Conservation (phyloP, 1,284 basidiomycete species). For the Entoloma clypeatum region DNA sequence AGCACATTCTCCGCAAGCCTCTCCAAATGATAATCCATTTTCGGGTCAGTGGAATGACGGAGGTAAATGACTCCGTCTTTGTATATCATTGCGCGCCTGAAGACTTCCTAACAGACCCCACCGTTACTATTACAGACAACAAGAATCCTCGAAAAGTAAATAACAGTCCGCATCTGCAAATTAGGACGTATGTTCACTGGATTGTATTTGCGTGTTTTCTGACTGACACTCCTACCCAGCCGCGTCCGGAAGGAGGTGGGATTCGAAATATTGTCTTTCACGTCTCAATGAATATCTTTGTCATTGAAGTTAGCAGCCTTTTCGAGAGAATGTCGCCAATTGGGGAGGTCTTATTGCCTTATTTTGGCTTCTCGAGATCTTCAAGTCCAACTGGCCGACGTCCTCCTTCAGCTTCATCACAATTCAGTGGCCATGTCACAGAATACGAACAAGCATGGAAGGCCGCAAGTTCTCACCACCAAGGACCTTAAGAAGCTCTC, state of each 20-base stretch:
- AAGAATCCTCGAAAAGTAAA: background rate
- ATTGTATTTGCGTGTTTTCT: background rate
- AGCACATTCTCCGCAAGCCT: too few species aligned
- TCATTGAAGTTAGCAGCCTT: constrained; percentile 13
- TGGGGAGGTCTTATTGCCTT: constrained; percentile 18
- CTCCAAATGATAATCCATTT: too few species aligned
- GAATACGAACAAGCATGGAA: background rate
- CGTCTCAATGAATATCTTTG: background rate
- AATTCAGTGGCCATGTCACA: constrained; percentile 11
- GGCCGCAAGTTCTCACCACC: background rate
- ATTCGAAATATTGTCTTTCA: background rate
- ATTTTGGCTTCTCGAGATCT: constrained; percentile 16
- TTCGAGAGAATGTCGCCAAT: constrained; percentile 13
- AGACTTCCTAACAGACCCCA: too few species aligned
- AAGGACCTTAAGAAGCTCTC: constrained; percentile 2
- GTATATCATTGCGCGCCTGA: too few species aligned
- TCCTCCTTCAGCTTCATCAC: constrained; percentile 12
- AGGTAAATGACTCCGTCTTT: too few species aligned
- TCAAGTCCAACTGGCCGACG: constrained; percentile 10
- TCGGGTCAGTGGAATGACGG: too few species aligned
- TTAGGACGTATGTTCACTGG: background rate
- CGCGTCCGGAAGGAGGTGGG: background rate
- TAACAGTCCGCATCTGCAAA: background rate
- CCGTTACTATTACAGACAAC: too few species aligned
- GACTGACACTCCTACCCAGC: background rate